Evolutionary conservation across 2,329 filamentous ascomycete species (phyloP).

Genomic region (Sporothrix luriei): DNA sequence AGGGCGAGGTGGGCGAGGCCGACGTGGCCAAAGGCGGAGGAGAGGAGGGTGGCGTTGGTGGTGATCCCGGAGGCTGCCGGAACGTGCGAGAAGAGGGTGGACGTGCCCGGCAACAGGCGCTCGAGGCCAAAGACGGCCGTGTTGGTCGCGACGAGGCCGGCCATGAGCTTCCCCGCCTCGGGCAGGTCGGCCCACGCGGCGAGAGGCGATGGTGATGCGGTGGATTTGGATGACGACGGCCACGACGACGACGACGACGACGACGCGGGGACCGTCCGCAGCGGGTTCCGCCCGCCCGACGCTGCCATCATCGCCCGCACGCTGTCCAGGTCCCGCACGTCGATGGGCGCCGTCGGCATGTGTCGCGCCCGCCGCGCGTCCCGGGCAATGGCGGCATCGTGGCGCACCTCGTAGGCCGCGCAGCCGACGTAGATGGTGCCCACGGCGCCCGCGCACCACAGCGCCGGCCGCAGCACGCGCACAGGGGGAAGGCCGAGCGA

Average conservation of each 20-base stretch:
- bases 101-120: constrained; percentile 31
- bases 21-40: constrained; percentile 41
- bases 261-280: not conserved
- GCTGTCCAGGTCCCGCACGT: constrained; percentile 3
- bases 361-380: constrained; percentile 24
- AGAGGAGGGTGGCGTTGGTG: constrained; percentile 38
- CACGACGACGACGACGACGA: not conserved
- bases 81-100: constrained; percentile 36
- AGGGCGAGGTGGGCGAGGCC: constrained; percentile 38
- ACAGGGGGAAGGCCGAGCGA: constrained; percentile 34
- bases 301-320: not conserved
- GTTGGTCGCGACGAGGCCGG: constrained; percentile 35
- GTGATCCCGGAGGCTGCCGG: constrained; percentile 28
- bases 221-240: not conserved
- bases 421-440: constrained; percentile 33
- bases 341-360: not conserved
- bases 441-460: constrained; percentile 37
- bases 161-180: constrained; percentile 32
- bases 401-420: constrained; percentile 34
- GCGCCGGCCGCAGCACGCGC: constrained; percentile 34
- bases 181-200: constrained; percentile 33
- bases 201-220: not conserved
- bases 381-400: constrained; percentile 34
- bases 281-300: not conserved
- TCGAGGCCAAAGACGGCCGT: constrained; percentile 34